Evolutionary conservation across 257 asterid species (phyloP).

Genomic region (Haberlea rhodopensis): DNA sequence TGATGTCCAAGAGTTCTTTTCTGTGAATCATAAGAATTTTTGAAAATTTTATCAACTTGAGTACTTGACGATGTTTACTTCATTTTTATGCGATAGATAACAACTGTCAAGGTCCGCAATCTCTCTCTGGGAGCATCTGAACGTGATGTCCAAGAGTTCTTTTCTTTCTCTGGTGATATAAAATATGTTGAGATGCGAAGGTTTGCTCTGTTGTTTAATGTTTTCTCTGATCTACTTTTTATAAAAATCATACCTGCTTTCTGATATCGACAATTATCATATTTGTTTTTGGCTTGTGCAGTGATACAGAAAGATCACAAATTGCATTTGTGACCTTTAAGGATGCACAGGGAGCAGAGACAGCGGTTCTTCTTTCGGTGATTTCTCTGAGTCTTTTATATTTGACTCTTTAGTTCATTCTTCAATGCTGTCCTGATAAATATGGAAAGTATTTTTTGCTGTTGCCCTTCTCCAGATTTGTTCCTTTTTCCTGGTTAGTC

Average conservation of each 20-base stretch:
- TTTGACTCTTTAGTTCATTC: background rate
- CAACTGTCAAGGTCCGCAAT: slow-evolving; percentile 48
- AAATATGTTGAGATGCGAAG: slow-evolving; percentile 53
- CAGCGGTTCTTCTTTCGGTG: slow-evolving; percentile 41
- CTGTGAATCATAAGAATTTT: background rate
- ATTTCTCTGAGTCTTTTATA: background rate
- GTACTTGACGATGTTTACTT: background rate
- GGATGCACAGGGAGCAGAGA: slow-evolving; percentile 55
- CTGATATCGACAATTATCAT: background rate
- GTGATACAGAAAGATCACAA: slow-evolving; percentile 43
- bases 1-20: slow-evolving; percentile 42
- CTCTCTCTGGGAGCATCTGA: slow-evolving; percentile 36
- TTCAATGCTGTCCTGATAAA: background rate
- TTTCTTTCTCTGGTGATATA: slow-evolving; percentile 53
- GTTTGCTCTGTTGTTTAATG: slow-evolving; percentile 27
- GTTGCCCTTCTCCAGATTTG: background rate
- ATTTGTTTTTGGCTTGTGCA: slow-evolving; percentile 15
- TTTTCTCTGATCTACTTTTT: background rate
- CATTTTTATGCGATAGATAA: slow-evolving; percentile 29
- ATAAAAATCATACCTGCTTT: background rate
- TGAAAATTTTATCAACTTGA: background rate
- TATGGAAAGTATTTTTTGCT: background rate
- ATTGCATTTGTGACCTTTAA: slow-evolving; percentile 38
- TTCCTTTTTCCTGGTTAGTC: background rate
- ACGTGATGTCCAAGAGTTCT: slow-evolving; percentile 43